A percentile compares a stretch with the other conserved stretches of the same genome.
Conservation (phyloP, 2,329 filamentous ascomycete species). For the Ilyonectria destructans region DNA sequence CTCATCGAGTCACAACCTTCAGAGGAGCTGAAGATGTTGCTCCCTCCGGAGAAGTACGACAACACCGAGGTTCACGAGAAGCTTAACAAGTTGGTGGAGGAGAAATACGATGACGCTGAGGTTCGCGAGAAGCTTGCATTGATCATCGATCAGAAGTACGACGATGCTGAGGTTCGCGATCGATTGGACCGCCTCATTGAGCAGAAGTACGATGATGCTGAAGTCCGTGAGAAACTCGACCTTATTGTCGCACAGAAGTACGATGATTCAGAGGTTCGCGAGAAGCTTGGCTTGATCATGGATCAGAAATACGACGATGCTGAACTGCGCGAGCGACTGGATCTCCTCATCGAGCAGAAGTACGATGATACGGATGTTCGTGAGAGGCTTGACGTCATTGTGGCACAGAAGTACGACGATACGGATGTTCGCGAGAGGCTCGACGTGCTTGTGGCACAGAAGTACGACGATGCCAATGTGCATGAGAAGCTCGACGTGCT, state of each 20-base stretch:
- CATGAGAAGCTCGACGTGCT: constrained; percentile 48
- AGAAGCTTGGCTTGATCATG: constrained; percentile 53
- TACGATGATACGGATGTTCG: constrained; percentile 45
- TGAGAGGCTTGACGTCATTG: constrained; percentile 53
- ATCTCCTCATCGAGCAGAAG: constrained; percentile 55
- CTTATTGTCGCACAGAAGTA: constrained; percentile 54
- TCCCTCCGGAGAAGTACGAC: constrained; percentile 68
- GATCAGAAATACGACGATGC: constrained; percentile 54
- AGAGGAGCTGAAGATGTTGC: constrained; percentile 70
- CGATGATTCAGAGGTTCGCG: constrained; percentile 43
- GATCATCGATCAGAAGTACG: constrained; percentile 70
- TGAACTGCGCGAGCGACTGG: constrained; percentile 65
- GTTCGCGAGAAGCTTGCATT: constrained; percentile 51
- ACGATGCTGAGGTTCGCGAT: constrained; percentile 59
- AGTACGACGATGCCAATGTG: constrained; percentile 49
- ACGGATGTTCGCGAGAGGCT: constrained; percentile 48
- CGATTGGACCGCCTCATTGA: constrained; percentile 67
- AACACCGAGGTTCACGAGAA: constrained; percentile 54
- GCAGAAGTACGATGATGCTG: constrained; percentile 72
- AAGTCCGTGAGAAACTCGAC: constrained; percentile 67
- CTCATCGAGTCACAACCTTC: constrained; percentile 75
- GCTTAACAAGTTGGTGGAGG: constrained; percentile 48
- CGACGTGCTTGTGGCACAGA: constrained; percentile 44
- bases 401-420: constrained; percentile 53
- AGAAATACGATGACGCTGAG: constrained; percentile 50